Evolutionary conservation across 129 eudicot genomes (phyloP), one percentile per base, ranked within the genome.

Genomic region (Flaveria brownii): DNA sequence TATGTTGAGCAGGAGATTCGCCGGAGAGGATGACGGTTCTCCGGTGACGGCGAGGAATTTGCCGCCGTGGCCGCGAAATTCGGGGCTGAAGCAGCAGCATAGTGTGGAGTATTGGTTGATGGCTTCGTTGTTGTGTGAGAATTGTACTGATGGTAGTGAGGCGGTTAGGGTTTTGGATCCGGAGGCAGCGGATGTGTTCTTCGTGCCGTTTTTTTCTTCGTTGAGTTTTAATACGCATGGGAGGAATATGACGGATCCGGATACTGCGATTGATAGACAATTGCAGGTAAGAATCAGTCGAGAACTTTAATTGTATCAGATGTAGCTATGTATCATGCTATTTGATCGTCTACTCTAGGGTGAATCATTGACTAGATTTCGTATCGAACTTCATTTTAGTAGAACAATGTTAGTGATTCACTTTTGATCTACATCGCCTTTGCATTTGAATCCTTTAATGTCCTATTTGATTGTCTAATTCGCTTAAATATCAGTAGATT

Each of bases 71-170:
- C 89, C 89, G 76, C 45, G 64, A 54, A 79, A 75, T 52, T 85
- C 90, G 20, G 99, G 99, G 76, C 59, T 95, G 36, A 84, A 88
- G 89, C 83, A 74, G 43, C 99, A 95, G 80, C 99, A 95, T 65
- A 91, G 97, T 59, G 97, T 91, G 70, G 99, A 95, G 94, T 95
- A 91, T 70, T 95, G 99, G 99, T 77, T 95, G 94, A 89, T 95
- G 99, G 92, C 94, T 17, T 95, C 99, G 26, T 74, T 95, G 39
- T 65, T 91, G 83, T 77, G 78, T 39, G 74, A 72, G 6, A 71
- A 67, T 2, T 75, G 74, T 72, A 78, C 56, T 54, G 87, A 68
- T 60, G 68, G 18, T 14, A 30, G 42, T 51, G 97, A 95, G 84
- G 97, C 89, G 49, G 86, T 89, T 84, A 83, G 99, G 88, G 99